Percentiles rank a stretch among this genome's conserved stretches.
Conservation (phyloP, 2,329 filamentous ascomycete species). For the Orbilia ellipsospora region DNA sequence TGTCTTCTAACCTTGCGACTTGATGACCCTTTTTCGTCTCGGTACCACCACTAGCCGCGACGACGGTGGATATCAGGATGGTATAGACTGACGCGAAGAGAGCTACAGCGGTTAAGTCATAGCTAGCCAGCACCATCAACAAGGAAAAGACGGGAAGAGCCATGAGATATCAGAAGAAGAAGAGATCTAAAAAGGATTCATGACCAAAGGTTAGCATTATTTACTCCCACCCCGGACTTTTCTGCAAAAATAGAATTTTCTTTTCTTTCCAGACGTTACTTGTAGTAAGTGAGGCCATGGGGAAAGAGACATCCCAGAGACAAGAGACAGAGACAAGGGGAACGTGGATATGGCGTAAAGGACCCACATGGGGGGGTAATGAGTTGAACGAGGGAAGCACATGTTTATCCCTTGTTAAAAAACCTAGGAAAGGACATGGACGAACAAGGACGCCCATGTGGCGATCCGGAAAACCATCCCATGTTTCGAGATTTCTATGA, state of each 20-base stretch:
- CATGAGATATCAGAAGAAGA: conserved; percentile 44
- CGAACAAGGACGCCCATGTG: conserved; percentile 37
- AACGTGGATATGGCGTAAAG: conserved; percentile 11
- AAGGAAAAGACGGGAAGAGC: conserved; percentile 54
- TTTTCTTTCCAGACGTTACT: not conserved
- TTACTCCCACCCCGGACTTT: conserved; percentile 5
- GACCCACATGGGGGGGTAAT: conserved; percentile 1
- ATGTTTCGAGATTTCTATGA: not conserved
- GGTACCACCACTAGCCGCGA: conserved; percentile 34
- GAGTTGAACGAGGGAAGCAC: conserved; percentile 1
- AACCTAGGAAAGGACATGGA: no score
- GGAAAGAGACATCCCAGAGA: not conserved
- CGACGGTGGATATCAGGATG: conserved; percentile 53
- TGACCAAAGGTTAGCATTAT: conserved; percentile 15
- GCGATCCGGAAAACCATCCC: conserved; percentile 17
- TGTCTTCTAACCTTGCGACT: conserved; percentile 18
- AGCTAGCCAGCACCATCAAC: conserved; percentile 50
- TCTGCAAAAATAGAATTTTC: conserved; percentile 26
- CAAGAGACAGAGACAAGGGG: conserved; percentile 4
- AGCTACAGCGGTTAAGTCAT: conserved; percentile 53
- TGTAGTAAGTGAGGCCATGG: not conserved
- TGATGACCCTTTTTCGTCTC: conserved; percentile 16
- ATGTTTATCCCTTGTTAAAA: conserved; percentile 20
- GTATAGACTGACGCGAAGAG: conserved; percentile 54
- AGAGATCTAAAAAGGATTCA: conserved; percentile 18